Evolutionary conservation across 306 rosid genomes (phyloP).

Genomic region (Prunus salicina): DNA sequence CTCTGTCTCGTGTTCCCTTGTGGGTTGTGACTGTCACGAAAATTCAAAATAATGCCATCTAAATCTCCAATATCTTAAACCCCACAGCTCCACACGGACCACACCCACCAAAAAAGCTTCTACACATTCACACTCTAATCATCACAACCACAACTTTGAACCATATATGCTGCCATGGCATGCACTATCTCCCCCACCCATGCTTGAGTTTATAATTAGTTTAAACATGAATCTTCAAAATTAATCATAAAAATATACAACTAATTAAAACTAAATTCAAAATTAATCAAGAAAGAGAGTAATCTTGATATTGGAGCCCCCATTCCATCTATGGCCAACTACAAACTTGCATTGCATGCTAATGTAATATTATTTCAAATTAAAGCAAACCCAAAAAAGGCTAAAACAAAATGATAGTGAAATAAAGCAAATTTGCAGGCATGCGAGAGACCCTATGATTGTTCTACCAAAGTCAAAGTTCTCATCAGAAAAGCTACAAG

Average conservation of each 20-base stretch:
- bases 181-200: slow-evolving; percentile 19
- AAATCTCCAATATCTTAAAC: neutral
- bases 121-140: slow-evolving; percentile 58
- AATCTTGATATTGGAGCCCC: neutral
- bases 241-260: neutral
- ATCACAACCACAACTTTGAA: slow-evolving; percentile 45
- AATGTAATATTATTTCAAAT: slow-evolving; percentile 10
- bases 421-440: slow-evolving; percentile 12
- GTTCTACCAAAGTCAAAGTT: neutral
- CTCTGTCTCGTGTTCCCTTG: slow-evolving; percentile 40
- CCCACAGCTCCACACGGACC: slow-evolving; percentile 15
- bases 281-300: neutral
- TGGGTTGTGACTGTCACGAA: slow-evolving; percentile 35
- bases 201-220: slow-evolving; percentile 28
- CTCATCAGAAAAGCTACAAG: neutral
- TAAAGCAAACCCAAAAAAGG: neutral
- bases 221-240: neutral
- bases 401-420: slow-evolving; percentile 7
- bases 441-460: slow-evolving; percentile 2
- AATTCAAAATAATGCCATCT: slow-evolving; percentile 1
- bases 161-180: slow-evolving; percentile 9
- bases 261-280: neutral
- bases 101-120: slow-evolving; percentile 52
- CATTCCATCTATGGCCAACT: neutral
- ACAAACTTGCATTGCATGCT: neutral